Base-by-base conservation (phyloP, 1,284 basidiomycete genomes). In the Ustilago trichophora region DNA sequence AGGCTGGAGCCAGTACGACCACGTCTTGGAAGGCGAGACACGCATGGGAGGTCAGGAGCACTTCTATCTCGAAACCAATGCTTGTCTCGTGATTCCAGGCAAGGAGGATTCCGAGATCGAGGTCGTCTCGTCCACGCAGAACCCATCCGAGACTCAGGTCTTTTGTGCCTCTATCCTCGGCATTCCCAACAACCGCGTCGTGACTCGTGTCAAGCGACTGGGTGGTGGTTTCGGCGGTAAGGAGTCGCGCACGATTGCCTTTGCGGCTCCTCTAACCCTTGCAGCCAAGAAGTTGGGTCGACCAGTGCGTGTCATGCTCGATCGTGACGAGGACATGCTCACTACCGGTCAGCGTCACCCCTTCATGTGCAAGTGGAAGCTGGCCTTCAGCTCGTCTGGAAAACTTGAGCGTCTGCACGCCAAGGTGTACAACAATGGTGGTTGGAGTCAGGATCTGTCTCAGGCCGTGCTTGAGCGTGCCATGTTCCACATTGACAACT, bases 191-290 rank as follows among this genome's bases (percentile, higher is more conserved):
- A 83, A 82, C 41, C 75, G 82, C 11, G 68, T 82, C 19, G 67
- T 76, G 12, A 72, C 75, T 4, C 68, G 75, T 12, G 67, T 67
- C 33, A 82, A 82, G 67, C 75, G 82, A 4, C 47, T 82, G 16
- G 82, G 82, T 6, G 82, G 82, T 18, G 82, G 81, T 0, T 83
- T 82, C 25, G 82, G 82, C 2, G 82, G 82, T 6, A 82, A 82
- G 34, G 82, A 83, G 56, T 69, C 69, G 11, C 64, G 74, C 10
- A 65, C 69, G 16, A 64, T 72, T 16, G 55, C 69, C 11, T 64
- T 72, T 31, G 60, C 74, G 4, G 68, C 65, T 71, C 44, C 67
- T 46, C n/a, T 81, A 56, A 33, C 72, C 49, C 12, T 82, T 11
- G 80, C 80, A 1, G 82, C 82, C 8, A 67, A 75, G 38, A 81